phyloP scores from a whole-genome alignment of 2,329 filamentous ascomycete genomes.

The Epichloe elymi region DNA sequence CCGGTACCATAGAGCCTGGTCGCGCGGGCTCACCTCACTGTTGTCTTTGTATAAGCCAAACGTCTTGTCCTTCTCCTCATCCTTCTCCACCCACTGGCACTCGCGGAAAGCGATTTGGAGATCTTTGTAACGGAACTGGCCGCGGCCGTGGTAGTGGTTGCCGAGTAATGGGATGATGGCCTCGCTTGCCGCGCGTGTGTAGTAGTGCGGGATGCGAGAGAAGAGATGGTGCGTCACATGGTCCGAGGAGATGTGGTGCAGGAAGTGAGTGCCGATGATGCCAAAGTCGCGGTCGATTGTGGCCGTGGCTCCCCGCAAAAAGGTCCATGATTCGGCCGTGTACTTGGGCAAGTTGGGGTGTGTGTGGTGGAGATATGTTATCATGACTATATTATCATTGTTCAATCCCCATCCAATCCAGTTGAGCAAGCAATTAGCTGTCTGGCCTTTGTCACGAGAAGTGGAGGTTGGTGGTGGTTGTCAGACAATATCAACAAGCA shows the following conservation, averaged over 20 bases:
- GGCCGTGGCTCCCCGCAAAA: conserved; percentile 44
- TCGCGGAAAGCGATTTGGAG: neutral
- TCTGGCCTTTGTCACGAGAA: no score
- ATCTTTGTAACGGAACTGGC: neutral
- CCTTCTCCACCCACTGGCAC: neutral
- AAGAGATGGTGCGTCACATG: conserved; percentile 51
- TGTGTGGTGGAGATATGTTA: conserved; percentile 59
- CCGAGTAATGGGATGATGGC: conserved; percentile 85
- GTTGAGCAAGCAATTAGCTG: no score
- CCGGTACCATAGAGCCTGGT: conserved; percentile 1
- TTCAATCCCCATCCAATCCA: no score
- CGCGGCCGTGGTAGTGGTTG: conserved; percentile 57
- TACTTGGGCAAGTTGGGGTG: conserved; percentile 29
- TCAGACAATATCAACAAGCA: no score
- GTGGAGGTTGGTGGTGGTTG: no score
- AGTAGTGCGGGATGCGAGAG: conserved; percentile 27
- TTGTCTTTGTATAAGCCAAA: neutral
- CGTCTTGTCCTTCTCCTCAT: neutral
- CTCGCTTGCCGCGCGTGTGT: conserved; percentile 39
- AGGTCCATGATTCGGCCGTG: conserved; percentile 44
- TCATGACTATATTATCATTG: conserved; percentile 39
- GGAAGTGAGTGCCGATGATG: conserved; percentile 46
- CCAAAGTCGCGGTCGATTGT: conserved; percentile 52
- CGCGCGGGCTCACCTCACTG: neutral
- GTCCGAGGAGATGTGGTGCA: conserved; percentile 48